Conservation (phyloP, 108 stramenopile genomes). For the Fistulifera pelliculosa region DNA sequence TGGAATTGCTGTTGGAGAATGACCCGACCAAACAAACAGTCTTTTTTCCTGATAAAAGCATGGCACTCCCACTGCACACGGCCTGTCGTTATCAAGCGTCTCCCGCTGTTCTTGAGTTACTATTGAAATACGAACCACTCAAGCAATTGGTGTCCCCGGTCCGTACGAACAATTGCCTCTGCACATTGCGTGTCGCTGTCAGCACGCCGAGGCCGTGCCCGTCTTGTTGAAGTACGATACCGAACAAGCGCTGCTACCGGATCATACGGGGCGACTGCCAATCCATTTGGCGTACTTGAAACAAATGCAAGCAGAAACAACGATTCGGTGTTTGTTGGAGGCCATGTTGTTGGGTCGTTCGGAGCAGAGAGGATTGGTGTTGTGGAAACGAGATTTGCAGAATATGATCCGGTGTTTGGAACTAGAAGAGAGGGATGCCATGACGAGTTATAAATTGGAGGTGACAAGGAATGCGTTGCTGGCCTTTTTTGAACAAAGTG, state of each 20-base stretch:
- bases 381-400: slow-evolving; percentile 43
- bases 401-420: slow-evolving; percentile 22
- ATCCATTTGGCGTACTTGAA: slow-evolving; percentile 43
- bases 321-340: slow-evolving; percentile 22
- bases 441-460: slow-evolving; percentile 44
- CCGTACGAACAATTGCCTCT: slow-evolving; percentile 46
- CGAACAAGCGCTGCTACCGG: slow-evolving; percentile 29
- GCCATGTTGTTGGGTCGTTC: slow-evolving; percentile 44
- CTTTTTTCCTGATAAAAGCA: slow-evolving; percentile 32
- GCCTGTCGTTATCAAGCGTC: slow-evolving; percentile 47
- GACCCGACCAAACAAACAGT: slow-evolving; percentile 33
- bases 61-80: slow-evolving; percentile 46
- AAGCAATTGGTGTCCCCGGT: slow-evolving; percentile 27
- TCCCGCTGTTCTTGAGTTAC: slow-evolving; percentile 29
- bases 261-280: slow-evolving; percentile 42
- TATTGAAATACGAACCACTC: slow-evolving; percentile 30
- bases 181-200: slow-evolving; percentile 53
- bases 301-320: slow-evolving; percentile 23
- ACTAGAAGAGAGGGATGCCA: slow-evolving; percentile 47
- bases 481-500: slow-evolving; percentile 28
- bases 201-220: slow-evolving; percentile 25
- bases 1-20: slow-evolving; percentile 43
- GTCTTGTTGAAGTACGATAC: slow-evolving; percentile 31
- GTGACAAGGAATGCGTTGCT: slow-evolving; percentile 28
- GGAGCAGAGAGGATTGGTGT: slow-evolving; percentile 33